phyloP scores from a whole-genome alignment of 192 early-diverging fungal species.

The Coemansia sp. region DNA sequence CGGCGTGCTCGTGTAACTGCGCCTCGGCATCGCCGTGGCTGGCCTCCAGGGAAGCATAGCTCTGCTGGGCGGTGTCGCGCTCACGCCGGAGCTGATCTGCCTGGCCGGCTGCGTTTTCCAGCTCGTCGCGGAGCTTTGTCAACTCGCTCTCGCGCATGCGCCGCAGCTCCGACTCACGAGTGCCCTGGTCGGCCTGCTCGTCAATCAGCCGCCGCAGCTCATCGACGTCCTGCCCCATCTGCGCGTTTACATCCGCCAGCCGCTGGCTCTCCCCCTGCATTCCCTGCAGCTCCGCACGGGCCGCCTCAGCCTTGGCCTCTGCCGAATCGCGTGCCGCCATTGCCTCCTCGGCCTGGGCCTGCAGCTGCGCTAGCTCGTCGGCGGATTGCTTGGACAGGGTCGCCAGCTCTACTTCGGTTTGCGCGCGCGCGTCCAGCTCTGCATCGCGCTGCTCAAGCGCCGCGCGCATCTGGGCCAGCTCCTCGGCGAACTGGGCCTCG shows the following conservation, averaged over 20 bases:
- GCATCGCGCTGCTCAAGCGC: constrained; percentile 15
- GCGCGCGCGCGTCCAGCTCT: constrained; percentile 11
- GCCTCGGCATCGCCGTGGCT: constrained; percentile 14
- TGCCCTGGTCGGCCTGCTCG: constrained; percentile 57
- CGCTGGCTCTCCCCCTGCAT: constrained; percentile 35
- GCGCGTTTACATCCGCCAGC: constrained; percentile 24
- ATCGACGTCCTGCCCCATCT: constrained; percentile 50
- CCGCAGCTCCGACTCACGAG: constrained; percentile 53
- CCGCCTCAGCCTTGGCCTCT: constrained; percentile 2
- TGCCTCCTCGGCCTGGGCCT: constrained; percentile 14
- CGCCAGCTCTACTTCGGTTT: constrained; percentile 12
- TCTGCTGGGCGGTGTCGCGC: constrained; percentile 23
- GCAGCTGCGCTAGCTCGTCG: constrained; percentile 6
- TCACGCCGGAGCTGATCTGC: constrained; percentile 50
- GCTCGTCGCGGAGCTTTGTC: constrained; percentile 49
- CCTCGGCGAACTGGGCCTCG: constrained; percentile 16
- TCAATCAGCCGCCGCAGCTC: constrained; percentile 50
- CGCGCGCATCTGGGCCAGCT: constrained; percentile 14
- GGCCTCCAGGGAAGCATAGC: constrained; percentile 4
- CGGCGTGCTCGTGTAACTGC: constrained; percentile 34
- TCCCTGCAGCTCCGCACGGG: constrained; percentile 12
- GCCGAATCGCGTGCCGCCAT: constrained; percentile 2
- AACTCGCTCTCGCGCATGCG: constrained; percentile 57
- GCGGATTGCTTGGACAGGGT: constrained; percentile 12
- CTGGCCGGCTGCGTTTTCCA: constrained; percentile 42